A percentile compares a stretch with the other conserved stretches of the same genome.
These are phyloP conservation scores for Trichoderma koningii DNA, from an alignment of 2,329 filamentous ascomycete species.

Conservation along the genomic window DNA sequence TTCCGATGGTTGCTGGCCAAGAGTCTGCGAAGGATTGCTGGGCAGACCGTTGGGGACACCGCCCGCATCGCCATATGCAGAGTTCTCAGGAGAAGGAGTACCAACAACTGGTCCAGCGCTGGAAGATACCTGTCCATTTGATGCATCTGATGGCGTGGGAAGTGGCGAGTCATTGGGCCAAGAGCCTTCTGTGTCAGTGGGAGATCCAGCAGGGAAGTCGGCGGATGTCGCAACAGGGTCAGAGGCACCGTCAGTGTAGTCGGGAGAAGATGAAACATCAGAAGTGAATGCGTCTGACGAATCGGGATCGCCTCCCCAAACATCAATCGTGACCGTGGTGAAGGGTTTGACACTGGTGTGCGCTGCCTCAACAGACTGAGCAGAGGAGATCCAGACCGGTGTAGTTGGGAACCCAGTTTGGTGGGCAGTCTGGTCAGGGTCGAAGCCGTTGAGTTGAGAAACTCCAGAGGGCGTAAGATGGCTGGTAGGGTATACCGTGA, in stretches of 20 bases:
- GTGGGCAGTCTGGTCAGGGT: slow-evolving; percentile 31
- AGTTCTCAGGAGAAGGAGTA: slow-evolving; percentile 2
- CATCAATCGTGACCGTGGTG: slow-evolving; percentile 43
- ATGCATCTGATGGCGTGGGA: slow-evolving; percentile 27
- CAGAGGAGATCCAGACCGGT: slow-evolving; percentile 35
- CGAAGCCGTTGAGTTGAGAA: slow-evolving; percentile 25
- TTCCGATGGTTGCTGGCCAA: slow-evolving; percentile 25
- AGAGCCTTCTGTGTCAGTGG: slow-evolving; percentile 28
- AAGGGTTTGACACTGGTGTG: slow-evolving; percentile 35
- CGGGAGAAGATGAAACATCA: slow-evolving; percentile 28
- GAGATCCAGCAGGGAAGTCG: slow-evolving; percentile 26
- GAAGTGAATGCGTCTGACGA: slow-evolving; percentile 28
- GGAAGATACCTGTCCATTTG: slow-evolving; percentile 26
- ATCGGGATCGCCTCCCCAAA: slow-evolving; percentile 36
- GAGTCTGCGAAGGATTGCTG: background rate
- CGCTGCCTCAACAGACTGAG: slow-evolving; percentile 28
- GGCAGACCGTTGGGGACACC: background rate
- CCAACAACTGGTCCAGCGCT: background rate
- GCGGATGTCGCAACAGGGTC: slow-evolving; percentile 30
- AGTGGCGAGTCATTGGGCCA: slow-evolving; percentile 29
- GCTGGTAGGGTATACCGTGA: slow-evolving; percentile 48
- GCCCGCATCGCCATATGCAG: slow-evolving; percentile 10
- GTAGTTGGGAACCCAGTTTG: slow-evolving; percentile 34
- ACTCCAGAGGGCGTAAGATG: slow-evolving; percentile 28
- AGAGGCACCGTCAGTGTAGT: slow-evolving; percentile 27